Conservation (phyloP, 306 rosid species). For the Fragaria nilgerrensis region DNA sequence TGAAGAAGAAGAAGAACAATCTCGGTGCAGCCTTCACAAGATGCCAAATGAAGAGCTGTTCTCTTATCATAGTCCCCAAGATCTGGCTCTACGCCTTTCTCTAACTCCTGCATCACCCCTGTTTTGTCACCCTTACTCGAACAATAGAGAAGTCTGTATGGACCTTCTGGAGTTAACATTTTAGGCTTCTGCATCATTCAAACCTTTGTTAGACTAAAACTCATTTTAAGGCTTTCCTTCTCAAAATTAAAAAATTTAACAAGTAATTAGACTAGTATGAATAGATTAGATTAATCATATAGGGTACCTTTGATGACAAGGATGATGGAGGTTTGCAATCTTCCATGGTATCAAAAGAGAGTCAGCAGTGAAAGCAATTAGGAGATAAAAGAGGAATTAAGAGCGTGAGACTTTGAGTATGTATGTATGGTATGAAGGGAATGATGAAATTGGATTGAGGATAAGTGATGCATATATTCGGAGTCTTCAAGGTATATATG, state of each 20-base stretch:
- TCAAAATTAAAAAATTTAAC: not conserved
- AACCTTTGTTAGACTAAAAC: not conserved
- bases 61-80: constrained; percentile 30
- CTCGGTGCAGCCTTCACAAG: constrained; percentile 30
- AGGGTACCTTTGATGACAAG: constrained; percentile 21
- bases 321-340: not conserved
- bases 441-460: constrained; percentile 2
- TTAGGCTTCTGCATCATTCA: not conserved
- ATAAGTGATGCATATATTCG: not conserved
- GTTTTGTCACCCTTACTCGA: constrained; percentile 33
- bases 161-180: constrained; percentile 9
- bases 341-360: constrained; percentile 7
- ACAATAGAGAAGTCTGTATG: constrained; percentile 26
- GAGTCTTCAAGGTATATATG: constrained; percentile 5
- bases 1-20: constrained; percentile 29
- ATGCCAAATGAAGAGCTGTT: constrained; percentile 39
- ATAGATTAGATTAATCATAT: not conserved
- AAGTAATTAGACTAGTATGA: not conserved
- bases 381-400: not conserved
- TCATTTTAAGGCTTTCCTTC: not conserved
- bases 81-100: constrained; percentile 26
- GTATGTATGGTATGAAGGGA: not conserved
- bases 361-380: not conserved
- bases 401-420: not conserved
- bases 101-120: constrained; percentile 31